Base-by-base conservation (phyloP, 495 filamentous ascomycete species). In the Lentithecium fluviatile region DNA sequence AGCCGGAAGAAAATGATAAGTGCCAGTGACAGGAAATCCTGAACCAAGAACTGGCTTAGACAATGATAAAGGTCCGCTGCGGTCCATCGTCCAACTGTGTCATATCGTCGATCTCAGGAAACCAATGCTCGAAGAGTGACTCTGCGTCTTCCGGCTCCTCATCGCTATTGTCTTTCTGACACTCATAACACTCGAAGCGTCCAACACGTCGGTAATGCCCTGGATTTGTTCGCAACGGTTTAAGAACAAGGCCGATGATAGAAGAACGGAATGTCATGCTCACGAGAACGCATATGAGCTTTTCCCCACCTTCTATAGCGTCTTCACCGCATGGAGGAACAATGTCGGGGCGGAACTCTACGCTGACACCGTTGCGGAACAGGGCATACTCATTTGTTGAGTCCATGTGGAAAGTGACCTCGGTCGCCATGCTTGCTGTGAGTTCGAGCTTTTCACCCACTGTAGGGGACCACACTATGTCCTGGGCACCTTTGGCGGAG, bases 101-200 rank as follows among this genome's bases (percentile, higher is more conserved):
- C 58, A 66, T 66, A 42, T 66, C 64, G 25, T 66, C 64, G 11
- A 66, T 43, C 32, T 66, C 64, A 8, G 64, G 64, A 26, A 66
- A 66, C 64, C 64, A 66, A 25, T 62, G 48, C 24, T 47, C 42
- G 24, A 66, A 57, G 11, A 66, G 47, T 11, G 64, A 34, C 24
- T 66, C 64, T 23, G 64, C 64, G 32, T 66, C 64, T 26, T 60
- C 52, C 0, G 63, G 47, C 26, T 66, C 63, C 1, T 58, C 47
- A 24, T 52, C 48, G 20, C 32, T 53, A 17, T 29, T 25, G 12
- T 62, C 53, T 26, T 23, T 20, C 19, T 58, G 58, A 40, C 64
- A 66, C 15, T 66, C 64, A 29, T 66, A 66, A 32, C 58, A 66
- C 43, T 66, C 64, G 34, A 66, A 62, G 40, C 64, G 64, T 23